phyloP scores from a whole-genome alignment of 805 yeast species.

The Candida schatavii region DNA sequence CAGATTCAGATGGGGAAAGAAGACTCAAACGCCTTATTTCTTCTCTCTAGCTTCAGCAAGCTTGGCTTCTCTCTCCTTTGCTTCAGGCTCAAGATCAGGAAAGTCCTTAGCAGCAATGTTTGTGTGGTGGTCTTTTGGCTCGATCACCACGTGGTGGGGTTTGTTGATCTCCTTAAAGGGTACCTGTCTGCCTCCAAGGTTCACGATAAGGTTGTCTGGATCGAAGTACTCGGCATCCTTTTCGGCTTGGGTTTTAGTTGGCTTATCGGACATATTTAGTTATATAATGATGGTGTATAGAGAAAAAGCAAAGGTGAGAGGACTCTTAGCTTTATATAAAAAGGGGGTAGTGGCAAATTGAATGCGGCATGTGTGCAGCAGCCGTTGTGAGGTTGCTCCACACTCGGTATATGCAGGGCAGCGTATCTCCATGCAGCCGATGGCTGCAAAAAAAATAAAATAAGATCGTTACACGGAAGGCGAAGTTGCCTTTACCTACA shows the following conservation, averaged over 20 bases:
- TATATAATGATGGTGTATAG: background rate
- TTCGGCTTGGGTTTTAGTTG: constrained; percentile 9
- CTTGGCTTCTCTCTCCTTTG: constrained; percentile 26
- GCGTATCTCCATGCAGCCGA: too few relatives aligned
- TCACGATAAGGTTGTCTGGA: constrained; percentile 23
- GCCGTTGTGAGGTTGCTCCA: background rate
- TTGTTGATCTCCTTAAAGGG: constrained; percentile 36
- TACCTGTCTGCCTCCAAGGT: constrained; percentile 36
- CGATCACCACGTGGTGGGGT: constrained; percentile 34
- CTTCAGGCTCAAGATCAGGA: constrained; percentile 33
- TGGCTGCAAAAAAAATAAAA: too few relatives aligned
- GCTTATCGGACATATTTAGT: constrained; percentile 1
- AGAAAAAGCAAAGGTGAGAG: background rate
- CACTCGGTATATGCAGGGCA: too few relatives aligned
- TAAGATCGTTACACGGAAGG: too few relatives aligned
- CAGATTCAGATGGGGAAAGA: too few relatives aligned
- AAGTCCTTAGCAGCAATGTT: constrained; percentile 19
- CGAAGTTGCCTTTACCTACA: too few relatives aligned
- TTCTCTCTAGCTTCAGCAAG: constrained; percentile 6
- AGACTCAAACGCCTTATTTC: too few relatives aligned
- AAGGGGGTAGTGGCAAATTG: constrained; percentile 3
- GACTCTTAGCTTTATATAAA: background rate
- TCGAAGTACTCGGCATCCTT: constrained; percentile 10
- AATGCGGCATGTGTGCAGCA: background rate
- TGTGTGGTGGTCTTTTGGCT: constrained; percentile 24